These are phyloP conservation scores for Aspergillus persii DNA, from an alignment of 2,329 filamentous ascomycete species.

Conservation along the genomic window DNA sequence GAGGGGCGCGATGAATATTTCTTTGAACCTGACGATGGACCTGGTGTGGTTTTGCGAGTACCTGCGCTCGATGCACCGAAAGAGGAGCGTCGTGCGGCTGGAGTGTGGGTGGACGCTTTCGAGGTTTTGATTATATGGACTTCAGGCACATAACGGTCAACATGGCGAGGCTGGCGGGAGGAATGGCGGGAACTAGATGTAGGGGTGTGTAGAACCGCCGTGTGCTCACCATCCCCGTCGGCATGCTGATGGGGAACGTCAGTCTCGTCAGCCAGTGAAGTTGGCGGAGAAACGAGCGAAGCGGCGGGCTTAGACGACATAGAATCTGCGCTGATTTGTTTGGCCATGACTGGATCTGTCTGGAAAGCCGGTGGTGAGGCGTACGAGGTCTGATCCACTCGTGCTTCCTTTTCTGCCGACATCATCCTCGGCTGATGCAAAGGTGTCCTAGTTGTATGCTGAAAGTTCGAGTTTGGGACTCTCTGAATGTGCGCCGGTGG, in stretches of 20 bases:
- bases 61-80: constrained; percentile 18
- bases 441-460: constrained; percentile 8
- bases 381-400: constrained; percentile 30
- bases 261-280: constrained; percentile 43
- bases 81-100: constrained; percentile 24
- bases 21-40: constrained; percentile 26
- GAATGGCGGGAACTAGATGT: constrained; percentile 44
- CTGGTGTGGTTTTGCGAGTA: constrained; percentile 28
- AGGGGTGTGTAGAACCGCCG: constrained; percentile 33
- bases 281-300: constrained; percentile 46
- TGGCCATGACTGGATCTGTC: constrained; percentile 30
- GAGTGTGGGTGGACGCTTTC: constrained; percentile 25
- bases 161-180: constrained; percentile 43
- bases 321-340: constrained; percentile 26
- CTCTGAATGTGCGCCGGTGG: constrained; percentile 13
- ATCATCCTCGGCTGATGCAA: constrained; percentile 15
- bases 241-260: constrained; percentile 34
- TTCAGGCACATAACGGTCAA: constrained; percentile 41
- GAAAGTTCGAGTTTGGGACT: constrained; percentile 1
- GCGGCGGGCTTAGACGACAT: constrained; percentile 31
- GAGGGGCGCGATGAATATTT: constrained; percentile 37
- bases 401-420: constrained; percentile 18
- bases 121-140: constrained; percentile 21
- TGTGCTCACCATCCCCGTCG: constrained; percentile 31
- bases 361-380: constrained; percentile 39